phyloP scores from a whole-genome alignment of 2,329 filamentous ascomycete genomes.

The Colletotrichum chrysophilum region DNA sequence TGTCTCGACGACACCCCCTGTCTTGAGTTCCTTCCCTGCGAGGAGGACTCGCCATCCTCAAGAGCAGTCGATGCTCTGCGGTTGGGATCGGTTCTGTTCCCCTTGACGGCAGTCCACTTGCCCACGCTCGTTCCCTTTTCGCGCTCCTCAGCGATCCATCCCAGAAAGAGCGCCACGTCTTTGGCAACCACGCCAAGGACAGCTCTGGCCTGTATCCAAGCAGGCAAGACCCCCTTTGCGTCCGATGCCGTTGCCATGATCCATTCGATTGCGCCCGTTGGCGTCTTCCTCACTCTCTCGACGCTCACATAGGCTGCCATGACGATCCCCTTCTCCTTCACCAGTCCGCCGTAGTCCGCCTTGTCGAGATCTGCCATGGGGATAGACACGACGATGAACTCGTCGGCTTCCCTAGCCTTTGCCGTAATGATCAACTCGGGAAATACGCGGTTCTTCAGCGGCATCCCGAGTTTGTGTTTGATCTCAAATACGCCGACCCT shows the following conservation, averaged over 20 bases:
- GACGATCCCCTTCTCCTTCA: constrained; percentile 52
- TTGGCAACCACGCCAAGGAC: constrained; percentile 69
- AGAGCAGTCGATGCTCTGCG: neutral
- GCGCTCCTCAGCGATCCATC: constrained; percentile 61
- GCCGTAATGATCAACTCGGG: constrained; percentile 68
- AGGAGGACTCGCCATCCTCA: constrained; percentile 13
- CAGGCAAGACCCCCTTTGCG: constrained; percentile 70
- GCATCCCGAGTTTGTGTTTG: constrained; percentile 60
- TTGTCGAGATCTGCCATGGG: constrained; percentile 50
- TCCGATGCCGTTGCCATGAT: constrained; percentile 79
- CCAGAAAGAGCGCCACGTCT: constrained; percentile 73
- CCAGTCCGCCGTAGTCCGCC: constrained; percentile 33
- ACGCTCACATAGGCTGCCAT: constrained; percentile 69
- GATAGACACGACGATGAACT: constrained; percentile 65
- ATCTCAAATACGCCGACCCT: constrained; percentile 65
- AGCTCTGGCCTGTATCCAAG: constrained; percentile 68
- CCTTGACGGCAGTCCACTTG: constrained; percentile 20
- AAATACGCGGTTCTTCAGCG: constrained; percentile 70
- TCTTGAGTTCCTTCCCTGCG: constrained; percentile 10
- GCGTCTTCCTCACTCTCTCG: constrained; percentile 60
- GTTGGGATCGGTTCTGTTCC: neutral
- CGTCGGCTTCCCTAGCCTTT: constrained; percentile 39
- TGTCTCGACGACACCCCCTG: constrained; percentile 8
- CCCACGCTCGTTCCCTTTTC: constrained; percentile 21
- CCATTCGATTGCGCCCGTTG: constrained; percentile 67